Evolutionary conservation across 768 basidiomycete genomes (phyloP).

Genomic region (Podaxis carcinomalis): DNA sequence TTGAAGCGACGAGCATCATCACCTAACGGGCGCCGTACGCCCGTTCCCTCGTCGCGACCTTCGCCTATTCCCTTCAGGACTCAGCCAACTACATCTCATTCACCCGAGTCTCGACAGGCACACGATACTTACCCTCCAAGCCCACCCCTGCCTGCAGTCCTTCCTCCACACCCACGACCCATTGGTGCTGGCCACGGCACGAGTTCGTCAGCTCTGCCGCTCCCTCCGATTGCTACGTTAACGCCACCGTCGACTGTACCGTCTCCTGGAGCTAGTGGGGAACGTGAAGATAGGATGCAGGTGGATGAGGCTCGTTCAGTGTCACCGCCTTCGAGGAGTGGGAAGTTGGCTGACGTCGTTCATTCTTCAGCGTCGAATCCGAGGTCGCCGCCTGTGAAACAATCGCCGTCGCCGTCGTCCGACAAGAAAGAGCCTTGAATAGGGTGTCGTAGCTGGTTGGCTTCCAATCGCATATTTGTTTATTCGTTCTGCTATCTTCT

Average conservation of each 20-base stretch:
- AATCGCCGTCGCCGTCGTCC: slow-evolving; percentile 50
- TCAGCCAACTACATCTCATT: slow-evolving; percentile 57
- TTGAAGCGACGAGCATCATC: slow-evolving; percentile 52
- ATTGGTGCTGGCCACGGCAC: slow-evolving; percentile 49
- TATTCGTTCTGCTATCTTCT: background rate
- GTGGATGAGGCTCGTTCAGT: slow-evolving; percentile 46
- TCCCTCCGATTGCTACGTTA: slow-evolving; percentile 69
- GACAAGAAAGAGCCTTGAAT: slow-evolving; percentile 35
- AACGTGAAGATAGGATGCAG: slow-evolving; percentile 52
- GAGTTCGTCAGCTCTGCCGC: slow-evolving; percentile 39
- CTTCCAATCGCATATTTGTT: background rate
- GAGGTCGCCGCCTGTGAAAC: slow-evolving; percentile 48
- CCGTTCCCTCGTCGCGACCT: slow-evolving; percentile 56
- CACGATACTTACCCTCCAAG: slow-evolving; percentile 45
- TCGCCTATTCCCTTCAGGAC: slow-evolving; percentile 74
- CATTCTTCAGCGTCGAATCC: slow-evolving; percentile 31
- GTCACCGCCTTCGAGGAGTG: slow-evolving; percentile 44
- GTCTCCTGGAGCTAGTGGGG: slow-evolving; percentile 40
- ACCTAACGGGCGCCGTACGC: slow-evolving; percentile 45
- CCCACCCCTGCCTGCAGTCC: slow-evolving; percentile 53
- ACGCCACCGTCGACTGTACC: slow-evolving; percentile 57
- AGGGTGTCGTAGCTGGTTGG: slow-evolving; percentile 5
- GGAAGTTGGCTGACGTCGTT: slow-evolving; percentile 50
- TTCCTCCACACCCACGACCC: slow-evolving; percentile 75
- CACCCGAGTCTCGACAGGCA: slow-evolving; percentile 58